Evolutionary conservation across 208 protist genomes (phyloP).

Genomic region (Trypanosoma platydactyli): DNA sequence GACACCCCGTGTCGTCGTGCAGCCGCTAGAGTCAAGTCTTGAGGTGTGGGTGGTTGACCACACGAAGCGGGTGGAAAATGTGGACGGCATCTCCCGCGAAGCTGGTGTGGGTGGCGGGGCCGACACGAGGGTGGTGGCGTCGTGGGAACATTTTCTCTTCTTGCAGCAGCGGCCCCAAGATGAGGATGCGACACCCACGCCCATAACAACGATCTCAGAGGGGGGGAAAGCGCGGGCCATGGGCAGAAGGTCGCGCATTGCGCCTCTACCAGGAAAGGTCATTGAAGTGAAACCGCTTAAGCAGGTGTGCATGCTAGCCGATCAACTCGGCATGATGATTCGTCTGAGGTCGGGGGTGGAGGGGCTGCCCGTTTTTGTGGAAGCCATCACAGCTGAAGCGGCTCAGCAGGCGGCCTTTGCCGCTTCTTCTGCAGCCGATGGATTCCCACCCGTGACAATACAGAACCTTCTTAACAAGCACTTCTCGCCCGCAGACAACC

Average conservation of each 20-base stretch:
- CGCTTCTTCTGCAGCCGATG: no score
- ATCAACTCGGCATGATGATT: conserved; percentile 53
- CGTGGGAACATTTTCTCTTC: conserved; percentile 13
- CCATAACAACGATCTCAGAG: no score
- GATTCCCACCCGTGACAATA: no score
- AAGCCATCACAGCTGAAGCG: conserved; percentile 25
- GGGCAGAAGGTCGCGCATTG: background rate
- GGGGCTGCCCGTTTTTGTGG: conserved; percentile 39
- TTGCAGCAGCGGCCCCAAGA: no score
- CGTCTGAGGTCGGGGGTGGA: conserved; percentile 36
- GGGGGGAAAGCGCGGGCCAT: no score
- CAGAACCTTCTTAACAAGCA: background rate
- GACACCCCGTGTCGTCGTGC: conserved; percentile 34
- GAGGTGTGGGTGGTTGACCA: conserved; percentile 34
- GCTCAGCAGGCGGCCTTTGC: conserved; percentile 3
- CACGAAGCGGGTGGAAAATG: no score
- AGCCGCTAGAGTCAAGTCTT: conserved; percentile 35
- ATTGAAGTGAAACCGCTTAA: conserved; percentile 68
- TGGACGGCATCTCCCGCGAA: background rate
- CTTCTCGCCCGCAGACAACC: background rate
- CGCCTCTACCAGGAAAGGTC: conserved; percentile 48
- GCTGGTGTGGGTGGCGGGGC: background rate
- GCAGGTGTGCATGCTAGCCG: conserved; percentile 41
- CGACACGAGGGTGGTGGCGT: conserved; percentile 26
- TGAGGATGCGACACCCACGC: no score